A percentile compares a stretch with the other conserved stretches of the same genome.
Evolutionary conservation across 768 basidiomycete species (phyloP).

Genomic region (Leucogyrophana mollusca): DNA sequence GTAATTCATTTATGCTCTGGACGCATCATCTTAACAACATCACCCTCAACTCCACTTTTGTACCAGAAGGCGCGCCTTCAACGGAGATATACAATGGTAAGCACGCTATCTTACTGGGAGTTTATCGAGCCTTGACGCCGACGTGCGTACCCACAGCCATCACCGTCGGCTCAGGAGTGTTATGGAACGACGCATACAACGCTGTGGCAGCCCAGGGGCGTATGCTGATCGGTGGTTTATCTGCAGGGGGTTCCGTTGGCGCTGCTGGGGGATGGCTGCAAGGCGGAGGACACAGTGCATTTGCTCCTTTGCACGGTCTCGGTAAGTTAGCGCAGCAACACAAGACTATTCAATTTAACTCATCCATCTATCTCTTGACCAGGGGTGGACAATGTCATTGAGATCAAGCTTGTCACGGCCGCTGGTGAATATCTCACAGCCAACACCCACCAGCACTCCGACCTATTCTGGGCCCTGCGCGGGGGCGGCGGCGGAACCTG

Average conservation of each 20-base stretch:
- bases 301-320: conserved; percentile 43
- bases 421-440: conserved; percentile 36
- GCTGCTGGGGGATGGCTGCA: conserved; percentile 50
- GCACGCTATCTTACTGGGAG: background rate
- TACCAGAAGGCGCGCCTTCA: conserved; percentile 26
- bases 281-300: conserved; percentile 47
- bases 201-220: conserved; percentile 32
- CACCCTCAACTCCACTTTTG: conserved; percentile 23
- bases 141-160: conserved; percentile 16
- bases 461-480: conserved; percentile 55
- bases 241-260: conserved; percentile 39
- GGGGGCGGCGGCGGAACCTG: conserved; percentile 55
- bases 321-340: conserved; percentile 26
- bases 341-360: background rate
- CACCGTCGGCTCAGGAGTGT: conserved; percentile 38
- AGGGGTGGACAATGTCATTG: conserved; percentile 48
- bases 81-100: conserved; percentile 12
- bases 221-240: conserved; percentile 40
- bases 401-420: conserved; percentile 44
- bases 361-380: background rate
- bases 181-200: conserved; percentile 41
- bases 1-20: conserved; percentile 34
- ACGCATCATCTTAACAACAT: conserved; percentile 37
- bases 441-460: conserved; percentile 40
- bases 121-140: conserved; percentile 3